Conservation (phyloP, 495 filamentous ascomycete species). For the Tuber brumale region DNA sequence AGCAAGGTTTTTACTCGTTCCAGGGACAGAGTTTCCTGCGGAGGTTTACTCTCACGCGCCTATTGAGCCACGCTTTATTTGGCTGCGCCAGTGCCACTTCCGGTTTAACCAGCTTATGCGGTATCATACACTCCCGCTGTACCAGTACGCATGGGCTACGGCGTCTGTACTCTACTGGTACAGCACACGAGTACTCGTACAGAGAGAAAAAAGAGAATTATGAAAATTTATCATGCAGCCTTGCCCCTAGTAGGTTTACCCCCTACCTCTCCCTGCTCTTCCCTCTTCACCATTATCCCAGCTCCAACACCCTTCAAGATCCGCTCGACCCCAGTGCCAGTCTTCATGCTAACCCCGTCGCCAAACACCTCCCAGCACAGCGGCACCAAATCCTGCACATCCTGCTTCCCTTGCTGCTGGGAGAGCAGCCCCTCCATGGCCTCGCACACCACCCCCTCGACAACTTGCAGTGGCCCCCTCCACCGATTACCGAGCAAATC, state of each 20-base stretch:
- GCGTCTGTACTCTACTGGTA: neutral
- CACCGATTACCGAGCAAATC: slow-evolving; percentile 16
- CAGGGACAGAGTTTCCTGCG: too few relatives aligned
- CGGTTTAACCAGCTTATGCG: too few relatives aligned
- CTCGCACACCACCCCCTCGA: slow-evolving; percentile 26
- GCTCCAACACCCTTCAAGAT: slow-evolving; percentile 24
- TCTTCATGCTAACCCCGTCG: slow-evolving; percentile 33
- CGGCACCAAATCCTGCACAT: slow-evolving; percentile 9
- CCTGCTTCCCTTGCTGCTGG: slow-evolving; percentile 6
- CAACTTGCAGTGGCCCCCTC: slow-evolving; percentile 2
- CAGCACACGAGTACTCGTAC: neutral
- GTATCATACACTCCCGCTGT: too few relatives aligned
- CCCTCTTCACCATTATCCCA: slow-evolving; percentile 3
- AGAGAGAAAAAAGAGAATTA: neutral
- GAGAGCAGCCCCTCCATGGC: slow-evolving; percentile 20
- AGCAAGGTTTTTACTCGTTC: too few relatives aligned
- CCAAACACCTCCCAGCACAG: slow-evolving; percentile 29
- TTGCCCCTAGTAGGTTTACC: neutral
- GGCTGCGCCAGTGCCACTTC: too few relatives aligned
- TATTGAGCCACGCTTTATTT: too few relatives aligned
- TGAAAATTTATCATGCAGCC: neutral
- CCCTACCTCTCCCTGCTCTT: slow-evolving; percentile 5
- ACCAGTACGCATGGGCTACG: neutral
- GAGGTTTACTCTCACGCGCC: too few relatives aligned
- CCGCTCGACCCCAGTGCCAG: slow-evolving; percentile 31